These are phyloP conservation scores for Tillandsia leiboldiana DNA, from an alignment of 176 grass and related monocot genomes.

Conservation along the genomic window DNA sequence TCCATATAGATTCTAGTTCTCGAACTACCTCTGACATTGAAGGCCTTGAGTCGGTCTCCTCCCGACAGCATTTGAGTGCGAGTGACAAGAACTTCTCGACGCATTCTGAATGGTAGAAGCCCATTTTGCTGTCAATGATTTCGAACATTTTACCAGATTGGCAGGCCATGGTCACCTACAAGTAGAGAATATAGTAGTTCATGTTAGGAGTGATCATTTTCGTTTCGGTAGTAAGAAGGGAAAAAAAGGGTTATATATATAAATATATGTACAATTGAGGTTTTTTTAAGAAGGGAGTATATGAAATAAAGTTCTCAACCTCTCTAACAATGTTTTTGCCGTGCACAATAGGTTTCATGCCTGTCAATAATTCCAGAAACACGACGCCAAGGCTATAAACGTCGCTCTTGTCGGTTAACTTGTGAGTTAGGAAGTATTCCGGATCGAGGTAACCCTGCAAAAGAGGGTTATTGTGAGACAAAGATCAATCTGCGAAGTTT, in stretches of 20 bases:
- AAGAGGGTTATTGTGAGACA: background rate
- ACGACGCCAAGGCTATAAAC: slow-evolving; percentile 87
- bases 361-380: slow-evolving; percentile 73
- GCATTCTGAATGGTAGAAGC: slow-evolving; percentile 36
- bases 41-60: slow-evolving; percentile 61
- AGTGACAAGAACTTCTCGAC: slow-evolving; percentile 42
- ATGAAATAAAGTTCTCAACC: slow-evolving; percentile 23
- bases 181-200: slow-evolving; percentile 15
- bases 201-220: background rate
- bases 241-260: background rate
- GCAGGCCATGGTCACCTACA: slow-evolving; percentile 54
- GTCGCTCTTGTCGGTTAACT: slow-evolving; percentile 88
- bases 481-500: background rate
- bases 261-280: background rate
- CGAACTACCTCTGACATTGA: slow-evolving; percentile 69
- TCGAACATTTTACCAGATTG: slow-evolving; percentile 38
- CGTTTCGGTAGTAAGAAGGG: background rate
- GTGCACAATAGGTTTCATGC: slow-evolving; percentile 82
- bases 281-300: no score
- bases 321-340: slow-evolving; percentile 97
- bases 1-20: slow-evolving; percentile 58
- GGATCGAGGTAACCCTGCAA: slow-evolving; percentile 94
- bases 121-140: slow-evolving; percentile 50
- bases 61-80: slow-evolving; percentile 56
- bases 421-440: slow-evolving; percentile 92